Evolutionary conservation across 1,284 basidiomycete genomes (phyloP), one percentile per base, ranked within the genome.

Genomic region (Cutaneotrichosporon cavernicola): DNA sequence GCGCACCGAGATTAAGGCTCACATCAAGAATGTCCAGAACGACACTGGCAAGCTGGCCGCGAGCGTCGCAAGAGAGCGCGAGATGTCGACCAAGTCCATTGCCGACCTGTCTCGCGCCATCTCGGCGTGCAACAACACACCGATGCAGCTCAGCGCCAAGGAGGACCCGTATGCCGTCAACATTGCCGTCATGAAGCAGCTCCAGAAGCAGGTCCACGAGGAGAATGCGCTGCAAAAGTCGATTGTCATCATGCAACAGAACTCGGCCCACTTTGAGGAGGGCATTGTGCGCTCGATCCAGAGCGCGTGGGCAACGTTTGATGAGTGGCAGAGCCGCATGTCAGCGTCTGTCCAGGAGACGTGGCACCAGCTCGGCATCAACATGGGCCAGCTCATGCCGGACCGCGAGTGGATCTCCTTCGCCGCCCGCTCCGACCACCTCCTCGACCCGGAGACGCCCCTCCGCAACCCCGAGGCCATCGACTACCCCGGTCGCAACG

Each of bases 221-320:
- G 97, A 99, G 82, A 99, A 99, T 76, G 88, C 95, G 0, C 86
- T 99, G 21, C 97, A 99, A 81, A 99, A 99, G 81, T 92, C 90
- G n/a, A 91, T 98, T 76, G 90, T 99, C 76, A 97, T 99, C 80
- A 98, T 97, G 88, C 96, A 99, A 79, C 90, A 97, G 74, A 97
- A 97, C 81, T 92, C 90, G 56, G 96, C 95, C 26, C 90, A 97
- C 79, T 99, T 99, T 72, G 96, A 98, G 81, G 91, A 94, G 75
- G 96, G 95, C 66, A 91, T 99, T 73, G 93, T 99, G 47, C 90
- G 92, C 70, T 89, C 92, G 36, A 88, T 99, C 70, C 94, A 99
- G 81, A 93, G 91, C 43, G 93, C 96, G 0, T 99, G 96, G 96
- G 87, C 90, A 70, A 98, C 94, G 1, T 99, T 92, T 76, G 91